Evolutionary conservation across 139 green algal species (phyloP).

Genomic region (Zygnema cylindricum): DNA sequence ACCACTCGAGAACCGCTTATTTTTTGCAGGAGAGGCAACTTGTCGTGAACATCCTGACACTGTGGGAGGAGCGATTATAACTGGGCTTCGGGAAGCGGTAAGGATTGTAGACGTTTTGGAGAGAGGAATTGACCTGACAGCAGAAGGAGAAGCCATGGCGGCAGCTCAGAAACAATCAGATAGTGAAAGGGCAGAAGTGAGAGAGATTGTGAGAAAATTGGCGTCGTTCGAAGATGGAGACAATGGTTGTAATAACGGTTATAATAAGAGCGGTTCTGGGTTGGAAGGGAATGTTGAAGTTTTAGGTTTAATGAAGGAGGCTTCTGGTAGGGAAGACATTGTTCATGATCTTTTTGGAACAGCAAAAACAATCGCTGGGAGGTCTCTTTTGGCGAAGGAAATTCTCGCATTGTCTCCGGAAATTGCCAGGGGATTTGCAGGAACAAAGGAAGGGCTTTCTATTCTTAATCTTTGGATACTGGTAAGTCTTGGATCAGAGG

Average conservation of each 20-base stretch:
- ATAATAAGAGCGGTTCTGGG: no score
- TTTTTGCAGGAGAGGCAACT: conserved; percentile 91
- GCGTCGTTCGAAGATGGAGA: neutral
- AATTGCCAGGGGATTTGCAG: conserved; percentile 22
- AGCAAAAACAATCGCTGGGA: conserved; percentile 22
- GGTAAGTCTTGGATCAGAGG: no score
- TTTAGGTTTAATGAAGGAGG: neutral
- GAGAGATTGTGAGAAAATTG: neutral
- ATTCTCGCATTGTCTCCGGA: conserved; percentile 16
- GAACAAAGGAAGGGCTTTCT: conserved; percentile 26
- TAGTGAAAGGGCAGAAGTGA: conserved; percentile 20
- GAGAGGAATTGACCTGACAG: neutral
- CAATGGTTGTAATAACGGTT: neutral
- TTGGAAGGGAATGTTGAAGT: neutral
- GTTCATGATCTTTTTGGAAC: neutral
- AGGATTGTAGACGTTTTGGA: conserved; percentile 56
- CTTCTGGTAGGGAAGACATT: conserved; percentile 28
- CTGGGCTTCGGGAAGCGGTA: conserved; percentile 76
- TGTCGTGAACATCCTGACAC: conserved; percentile 85
- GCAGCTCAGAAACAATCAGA: conserved; percentile 10
- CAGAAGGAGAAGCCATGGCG: conserved; percentile 15
- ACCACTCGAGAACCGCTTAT: conserved; percentile 69
- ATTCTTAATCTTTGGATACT: conserved; percentile 34
- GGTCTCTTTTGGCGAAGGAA: conserved; percentile 12
- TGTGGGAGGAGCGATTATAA: conserved; percentile 85